These are phyloP conservation scores for Aspergillus steynii DNA, from an alignment of 495 filamentous ascomycete species.

Conservation along the genomic window DNA sequence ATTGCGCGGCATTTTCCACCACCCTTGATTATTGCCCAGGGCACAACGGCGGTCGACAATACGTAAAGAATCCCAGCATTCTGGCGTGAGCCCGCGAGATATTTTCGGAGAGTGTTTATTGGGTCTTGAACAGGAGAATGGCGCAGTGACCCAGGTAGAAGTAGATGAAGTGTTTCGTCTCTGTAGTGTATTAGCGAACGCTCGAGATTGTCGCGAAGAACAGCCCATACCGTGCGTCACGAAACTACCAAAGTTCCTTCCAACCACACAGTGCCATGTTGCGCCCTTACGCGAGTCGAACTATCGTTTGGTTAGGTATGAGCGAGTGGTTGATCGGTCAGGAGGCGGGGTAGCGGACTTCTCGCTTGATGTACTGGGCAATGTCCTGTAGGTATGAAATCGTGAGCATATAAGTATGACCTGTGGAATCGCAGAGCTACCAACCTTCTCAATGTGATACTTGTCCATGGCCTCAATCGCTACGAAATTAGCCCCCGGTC, in stretches of 20 bases:
- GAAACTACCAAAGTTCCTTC: slow-evolving; percentile 97
- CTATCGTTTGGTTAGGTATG: slow-evolving; percentile 46
- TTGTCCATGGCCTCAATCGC: slow-evolving; percentile 93
- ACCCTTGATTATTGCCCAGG: neutral
- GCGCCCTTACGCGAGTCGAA: slow-evolving; percentile 90
- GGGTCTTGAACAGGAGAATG: slow-evolving; percentile 98
- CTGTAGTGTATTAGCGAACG: slow-evolving; percentile 45
- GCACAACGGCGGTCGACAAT: neutral
- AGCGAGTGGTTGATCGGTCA: slow-evolving; percentile 8
- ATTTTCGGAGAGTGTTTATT: slow-evolving; percentile 51
- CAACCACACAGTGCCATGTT: slow-evolving; percentile 98
- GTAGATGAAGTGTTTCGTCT: slow-evolving; percentile 99
- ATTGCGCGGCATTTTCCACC: neutral
- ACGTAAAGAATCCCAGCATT: slow-evolving; percentile 1
- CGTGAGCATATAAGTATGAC: slow-evolving; percentile 19
- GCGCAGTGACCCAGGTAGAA: slow-evolving; percentile 99
- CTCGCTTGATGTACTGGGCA: slow-evolving; percentile 95
- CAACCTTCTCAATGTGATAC: slow-evolving; percentile 89
- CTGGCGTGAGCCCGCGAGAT: neutral
- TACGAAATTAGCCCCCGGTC: slow-evolving; percentile 40
- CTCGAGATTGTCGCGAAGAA: neutral
- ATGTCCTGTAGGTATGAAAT: slow-evolving; percentile 65
- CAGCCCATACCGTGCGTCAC: slow-evolving; percentile 83
- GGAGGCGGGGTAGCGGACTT: slow-evolving; percentile 53
- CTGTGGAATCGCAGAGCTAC: slow-evolving; percentile 13